Evolutionary conservation across 306 rosid genomes (phyloP).

Genomic region (Vigna hirtella): DNA sequence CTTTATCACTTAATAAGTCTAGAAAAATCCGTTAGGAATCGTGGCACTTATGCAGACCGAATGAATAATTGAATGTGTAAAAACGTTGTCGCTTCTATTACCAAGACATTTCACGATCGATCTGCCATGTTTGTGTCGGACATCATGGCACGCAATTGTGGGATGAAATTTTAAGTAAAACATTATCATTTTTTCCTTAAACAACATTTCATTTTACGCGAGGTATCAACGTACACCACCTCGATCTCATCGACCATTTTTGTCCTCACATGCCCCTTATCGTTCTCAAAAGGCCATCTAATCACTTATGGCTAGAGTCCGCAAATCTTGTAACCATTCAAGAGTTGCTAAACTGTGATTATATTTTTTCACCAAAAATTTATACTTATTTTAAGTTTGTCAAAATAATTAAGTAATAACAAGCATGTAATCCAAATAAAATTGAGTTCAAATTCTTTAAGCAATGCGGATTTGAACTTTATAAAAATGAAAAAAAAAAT

Average conservation of each 20-base stretch:
- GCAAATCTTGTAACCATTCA: not conserved
- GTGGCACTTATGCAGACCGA: slow-evolving; percentile 10
- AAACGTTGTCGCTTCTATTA: slow-evolving; percentile 47
- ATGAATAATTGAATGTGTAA: slow-evolving; percentile 20
- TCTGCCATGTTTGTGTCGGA: slow-evolving; percentile 21
- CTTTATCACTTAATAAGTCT: not conserved
- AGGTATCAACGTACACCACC: slow-evolving; percentile 48
- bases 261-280: slow-evolving; percentile 50
- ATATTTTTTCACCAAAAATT: not conserved
- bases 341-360: slow-evolving; percentile 8
- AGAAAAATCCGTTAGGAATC: slow-evolving; percentile 9
- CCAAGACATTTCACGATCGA: slow-evolving; percentile 34
- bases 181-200: not conserved
- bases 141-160: slow-evolving; percentile 66
- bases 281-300: slow-evolving; percentile 43
- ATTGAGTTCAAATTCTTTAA: no score
- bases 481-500: no score
- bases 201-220: slow-evolving; percentile 29
- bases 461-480: no score
- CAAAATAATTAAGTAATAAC: not conserved
- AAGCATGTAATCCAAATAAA: no score
- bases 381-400: slow-evolving; percentile 33
- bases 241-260: slow-evolving; percentile 54
- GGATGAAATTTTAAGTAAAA: slow-evolving; percentile 47
- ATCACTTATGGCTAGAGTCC: slow-evolving; percentile 16